Evolutionary conservation across 441 rosid genomes (phyloP).

Genomic region (Flueggea neowawraea): DNA sequence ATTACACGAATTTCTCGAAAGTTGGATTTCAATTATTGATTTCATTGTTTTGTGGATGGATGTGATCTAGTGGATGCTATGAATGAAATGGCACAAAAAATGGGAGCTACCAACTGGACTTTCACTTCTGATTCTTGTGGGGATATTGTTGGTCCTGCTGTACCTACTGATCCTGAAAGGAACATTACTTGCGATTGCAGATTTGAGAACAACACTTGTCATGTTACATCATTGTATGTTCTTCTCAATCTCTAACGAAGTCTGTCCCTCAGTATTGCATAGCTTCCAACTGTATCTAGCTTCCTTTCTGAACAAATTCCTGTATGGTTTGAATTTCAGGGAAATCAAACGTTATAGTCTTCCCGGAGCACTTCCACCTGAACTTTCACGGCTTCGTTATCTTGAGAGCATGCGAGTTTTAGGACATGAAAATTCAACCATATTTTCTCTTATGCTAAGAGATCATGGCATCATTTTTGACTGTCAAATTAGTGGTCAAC

Average conservation of each 20-base stretch:
- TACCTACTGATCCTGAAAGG: slow-evolving; percentile 15
- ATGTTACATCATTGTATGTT: not conserved
- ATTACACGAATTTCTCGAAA: no score
- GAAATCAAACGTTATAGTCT: slow-evolving; percentile 55
- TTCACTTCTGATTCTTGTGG: slow-evolving; percentile 26
- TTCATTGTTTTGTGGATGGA: slow-evolving; percentile 4
- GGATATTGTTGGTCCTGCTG: slow-evolving; percentile 3
- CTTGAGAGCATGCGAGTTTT: slow-evolving; percentile 34
- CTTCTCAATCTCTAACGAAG: not conserved
- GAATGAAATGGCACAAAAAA: slow-evolving; percentile 28
- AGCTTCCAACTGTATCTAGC: slow-evolving; percentile 12
- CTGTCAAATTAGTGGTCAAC: not conserved
- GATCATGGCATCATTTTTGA: not conserved
- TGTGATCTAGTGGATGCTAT: slow-evolving; percentile 27
- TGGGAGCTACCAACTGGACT: slow-evolving; percentile 30
- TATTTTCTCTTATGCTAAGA: no score
- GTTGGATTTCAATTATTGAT: no score
- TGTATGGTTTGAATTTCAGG: slow-evolving; percentile 29
- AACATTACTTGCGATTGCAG: slow-evolving; percentile 29
- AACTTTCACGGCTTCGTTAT: slow-evolving; percentile 47
- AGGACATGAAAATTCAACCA: not conserved
- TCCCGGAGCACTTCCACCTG: slow-evolving; percentile 65
- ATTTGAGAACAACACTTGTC: slow-evolving; percentile 20
- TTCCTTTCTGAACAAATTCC: not conserved
- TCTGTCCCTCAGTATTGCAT: not conserved